These are phyloP conservation scores for Hypomyces perniciosus DNA, from an alignment of 2,329 filamentous ascomycete genomes.

Conservation along the genomic window DNA sequence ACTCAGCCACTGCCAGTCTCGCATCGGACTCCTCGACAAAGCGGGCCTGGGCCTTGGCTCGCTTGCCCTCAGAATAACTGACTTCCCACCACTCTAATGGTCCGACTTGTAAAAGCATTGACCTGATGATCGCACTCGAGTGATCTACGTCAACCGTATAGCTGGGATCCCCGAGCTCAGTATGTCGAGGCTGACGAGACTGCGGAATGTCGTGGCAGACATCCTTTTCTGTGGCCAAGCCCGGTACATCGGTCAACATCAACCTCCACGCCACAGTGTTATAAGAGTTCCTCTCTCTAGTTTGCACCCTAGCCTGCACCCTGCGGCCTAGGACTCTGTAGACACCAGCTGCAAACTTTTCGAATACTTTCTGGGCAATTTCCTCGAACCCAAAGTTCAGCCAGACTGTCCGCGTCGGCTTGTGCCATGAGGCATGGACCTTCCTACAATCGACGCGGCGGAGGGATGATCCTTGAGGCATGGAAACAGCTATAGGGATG, in stretches of 20 bases:
- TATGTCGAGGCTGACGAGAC: not conserved
- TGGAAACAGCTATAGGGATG: conserved; percentile 7
- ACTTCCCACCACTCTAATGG: conserved; percentile 30
- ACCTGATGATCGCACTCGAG: conserved; percentile 20
- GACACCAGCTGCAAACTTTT: not conserved
- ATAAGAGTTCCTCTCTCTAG: not conserved
- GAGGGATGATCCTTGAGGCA: conserved; percentile 21
- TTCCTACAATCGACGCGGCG: conserved; percentile 29
- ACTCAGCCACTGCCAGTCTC: conserved; percentile 16
- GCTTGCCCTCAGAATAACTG: conserved; percentile 22
- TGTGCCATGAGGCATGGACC: conserved; percentile 33
- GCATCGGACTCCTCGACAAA: conserved; percentile 35
- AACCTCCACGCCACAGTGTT: not conserved
- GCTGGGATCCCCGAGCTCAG: not conserved
- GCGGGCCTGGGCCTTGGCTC: conserved; percentile 33
- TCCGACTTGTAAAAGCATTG: conserved; percentile 26
- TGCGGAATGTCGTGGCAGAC: not conserved
- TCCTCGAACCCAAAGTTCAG: conserved; percentile 22
- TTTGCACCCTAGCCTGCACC: not conserved
- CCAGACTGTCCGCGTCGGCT: conserved; percentile 21
- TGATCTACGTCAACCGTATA: conserved; percentile 16
- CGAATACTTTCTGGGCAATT: not conserved
- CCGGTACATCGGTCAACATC: not conserved
- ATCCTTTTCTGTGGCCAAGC: not conserved
- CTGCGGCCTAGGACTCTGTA: not conserved